Base-by-base conservation (phyloP, 1,139 yeast genomes). In the Suzukiozyma palmioleophila region DNA sequence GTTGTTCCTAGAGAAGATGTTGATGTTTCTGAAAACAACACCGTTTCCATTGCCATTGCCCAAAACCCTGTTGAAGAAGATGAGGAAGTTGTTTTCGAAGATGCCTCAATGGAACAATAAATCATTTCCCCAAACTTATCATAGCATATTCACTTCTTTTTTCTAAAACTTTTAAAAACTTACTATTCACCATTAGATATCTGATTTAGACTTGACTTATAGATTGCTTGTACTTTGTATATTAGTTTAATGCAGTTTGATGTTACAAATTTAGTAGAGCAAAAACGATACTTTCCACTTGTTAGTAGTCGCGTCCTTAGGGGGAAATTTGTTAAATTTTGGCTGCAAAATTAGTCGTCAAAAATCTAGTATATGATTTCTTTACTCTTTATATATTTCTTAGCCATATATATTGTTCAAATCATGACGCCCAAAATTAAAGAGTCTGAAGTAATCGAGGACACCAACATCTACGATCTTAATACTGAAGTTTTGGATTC, bases 1-100 rank as follows among this genome's bases (percentile, higher is more conserved):
- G 61, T 62, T 39, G 66, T 71, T 45, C 77, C 77, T 38, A 64
- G 64, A 43, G 62, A 65, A 40, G 54, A 56, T 35, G 57, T 57
- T 27, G 56, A 58, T 31, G 50, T 56, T 31, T 51, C 51, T 33
- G 45, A 49, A 33, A 54, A 52, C 32, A 63, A 60, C 50, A 47
- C 51, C 32, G 48, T 60, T 33, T 43, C 59, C 28, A 59, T 66
- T 40, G 43, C 53, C 30, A 54, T 66, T 39, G 51, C 44, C 28
- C 39, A 47, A 26, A 46, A 39, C 16, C 42, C 36, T 28, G 47
- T 43, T 14, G 42, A 44, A 34, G 40, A 33, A 26, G 41, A 39
- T 9, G 48, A 44, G 21, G 53, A 46, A 41, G 50, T 39, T 24
- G 42, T 40, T 14, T 42, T 39, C 26, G 46, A 48, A 43, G 51